Evolutionary conservation across 2,329 filamentous ascomycete species (phyloP).

Genomic region (Diaporthe destruens): DNA sequence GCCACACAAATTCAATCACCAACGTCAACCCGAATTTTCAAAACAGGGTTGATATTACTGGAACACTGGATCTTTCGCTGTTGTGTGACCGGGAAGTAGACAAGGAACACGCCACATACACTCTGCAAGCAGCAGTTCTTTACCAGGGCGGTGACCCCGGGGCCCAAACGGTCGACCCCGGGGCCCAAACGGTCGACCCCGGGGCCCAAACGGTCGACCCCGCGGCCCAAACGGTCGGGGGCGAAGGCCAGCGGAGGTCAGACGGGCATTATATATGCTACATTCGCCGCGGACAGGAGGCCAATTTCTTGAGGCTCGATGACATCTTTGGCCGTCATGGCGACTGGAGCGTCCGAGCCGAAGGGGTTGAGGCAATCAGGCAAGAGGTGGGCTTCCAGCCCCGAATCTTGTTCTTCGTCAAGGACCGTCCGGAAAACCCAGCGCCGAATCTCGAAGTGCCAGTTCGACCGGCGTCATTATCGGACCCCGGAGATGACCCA

Average conservation of each 20-base stretch:
- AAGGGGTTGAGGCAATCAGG: not conserved
- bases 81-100: constrained; percentile 5
- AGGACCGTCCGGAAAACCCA: not conserved
- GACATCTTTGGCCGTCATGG: not conserved
- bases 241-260: not conserved
- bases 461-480: no score
- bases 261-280: not conserved
- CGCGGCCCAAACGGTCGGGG: no score
- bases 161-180: no score
- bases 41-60: not conserved
- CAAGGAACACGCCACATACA: not conserved
- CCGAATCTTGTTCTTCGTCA: constrained; percentile 2
- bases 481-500: no score
- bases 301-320: not conserved
- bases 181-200: no score
- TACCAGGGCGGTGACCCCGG: not conserved
- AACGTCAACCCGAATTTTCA: no score
- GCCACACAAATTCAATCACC: not conserved
- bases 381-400: not conserved
- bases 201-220: no score
- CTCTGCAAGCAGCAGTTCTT: not conserved
- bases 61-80: not conserved
- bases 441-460: no score
- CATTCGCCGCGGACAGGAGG: not conserved
- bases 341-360: no score